Percentiles rank a stretch among this genome's conserved stretches.
Evolutionary conservation across 2,329 filamentous ascomycete species (phyloP).

Genomic region (Mariannaea elegans): DNA sequence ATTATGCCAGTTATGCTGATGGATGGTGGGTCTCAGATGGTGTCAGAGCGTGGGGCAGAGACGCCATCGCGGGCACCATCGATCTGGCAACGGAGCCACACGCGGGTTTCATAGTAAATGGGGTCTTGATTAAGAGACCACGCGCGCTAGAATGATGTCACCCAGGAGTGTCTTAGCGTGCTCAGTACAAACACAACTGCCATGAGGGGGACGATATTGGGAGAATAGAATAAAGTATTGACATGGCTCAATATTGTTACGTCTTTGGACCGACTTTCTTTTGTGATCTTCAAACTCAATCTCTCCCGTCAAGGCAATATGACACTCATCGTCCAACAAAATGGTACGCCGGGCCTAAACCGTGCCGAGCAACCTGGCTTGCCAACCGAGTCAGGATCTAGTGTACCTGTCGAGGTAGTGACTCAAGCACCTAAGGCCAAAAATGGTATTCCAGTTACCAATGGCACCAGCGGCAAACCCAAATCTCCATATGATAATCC

Average conservation of each 20-base stretch:
- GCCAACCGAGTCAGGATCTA: slow-evolving; percentile 8
- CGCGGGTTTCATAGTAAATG: slow-evolving; percentile 10
- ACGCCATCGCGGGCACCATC: slow-evolving; percentile 29
- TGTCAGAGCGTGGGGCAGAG: slow-evolving; percentile 36
- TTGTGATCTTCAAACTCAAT: background rate
- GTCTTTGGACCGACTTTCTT: background rate
- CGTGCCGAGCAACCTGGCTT: slow-evolving; percentile 10
- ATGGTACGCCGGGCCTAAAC: slow-evolving; percentile 12
- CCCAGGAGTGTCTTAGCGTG: slow-evolving; percentile 29
- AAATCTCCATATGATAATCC: slow-evolving; percentile 34
- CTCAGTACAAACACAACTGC: slow-evolving; percentile 1
- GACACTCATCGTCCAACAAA: slow-evolving; percentile 20
- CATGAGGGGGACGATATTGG: slow-evolving; percentile 16
- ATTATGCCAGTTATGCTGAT: background rate
- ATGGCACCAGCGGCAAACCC: slow-evolving; percentile 28
- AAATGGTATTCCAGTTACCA: slow-evolving; percentile 3
- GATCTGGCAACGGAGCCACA: slow-evolving; percentile 22
- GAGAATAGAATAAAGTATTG: slow-evolving; percentile 18
- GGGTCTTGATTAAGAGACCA: background rate
- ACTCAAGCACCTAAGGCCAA: slow-evolving; percentile 12
- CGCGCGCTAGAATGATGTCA: slow-evolving; percentile 29
- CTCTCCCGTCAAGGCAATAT: slow-evolving; percentile 8
- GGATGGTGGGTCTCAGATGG: slow-evolving; percentile 32
- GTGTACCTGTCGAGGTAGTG: slow-evolving; percentile 11
- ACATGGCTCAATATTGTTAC: slow-evolving; percentile 7